Evolutionary conservation across 2,329 filamentous ascomycete genomes (phyloP).

Genomic region (Dothiorella sarmentorum): DNA sequence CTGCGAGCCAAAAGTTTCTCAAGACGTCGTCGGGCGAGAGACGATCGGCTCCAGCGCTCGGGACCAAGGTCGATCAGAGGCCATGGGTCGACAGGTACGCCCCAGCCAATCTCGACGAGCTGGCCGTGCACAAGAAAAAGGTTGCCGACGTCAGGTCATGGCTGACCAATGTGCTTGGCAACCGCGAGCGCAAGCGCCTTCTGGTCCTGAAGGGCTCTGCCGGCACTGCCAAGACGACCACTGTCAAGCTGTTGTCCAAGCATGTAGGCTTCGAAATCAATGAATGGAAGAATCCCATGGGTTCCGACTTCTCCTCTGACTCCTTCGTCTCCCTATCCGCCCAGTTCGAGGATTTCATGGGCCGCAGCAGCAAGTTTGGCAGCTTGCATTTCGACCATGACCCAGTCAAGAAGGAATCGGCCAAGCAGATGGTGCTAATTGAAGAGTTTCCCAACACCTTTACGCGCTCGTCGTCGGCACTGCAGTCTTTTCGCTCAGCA

Average conservation of each 20-base stretch:
- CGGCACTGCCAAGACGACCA: constrained; percentile 90
- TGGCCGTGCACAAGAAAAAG: constrained; percentile 94
- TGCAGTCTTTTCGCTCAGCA: constrained; percentile 62
- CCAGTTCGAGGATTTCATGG: constrained; percentile 91
- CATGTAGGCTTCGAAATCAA: constrained; percentile 74
- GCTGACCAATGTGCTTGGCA: constrained; percentile 70
- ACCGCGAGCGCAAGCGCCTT: constrained; percentile 61
- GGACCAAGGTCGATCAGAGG: constrained; percentile 53
- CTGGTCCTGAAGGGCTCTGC: constrained; percentile 86
- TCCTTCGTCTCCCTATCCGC: constrained; percentile 67
- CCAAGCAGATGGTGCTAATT: constrained; percentile 44
- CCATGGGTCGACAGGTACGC: constrained; percentile 89
- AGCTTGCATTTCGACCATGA: constrained; percentile 40
- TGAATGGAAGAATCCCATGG: constrained; percentile 85
- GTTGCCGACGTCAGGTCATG: constrained; percentile 80
- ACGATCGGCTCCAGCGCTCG: constrained; percentile 28
- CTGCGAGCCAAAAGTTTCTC: constrained; percentile 44
- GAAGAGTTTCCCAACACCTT: constrained; percentile 53
- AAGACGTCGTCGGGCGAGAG: constrained; percentile 37
- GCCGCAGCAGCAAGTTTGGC: constrained; percentile 74
- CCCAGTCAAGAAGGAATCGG: background rate
- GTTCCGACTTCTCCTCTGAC: constrained; percentile 56
- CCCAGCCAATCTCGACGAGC: constrained; percentile 70
- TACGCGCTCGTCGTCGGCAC: constrained; percentile 40
- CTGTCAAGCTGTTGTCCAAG: constrained; percentile 71